Evolutionary conservation across 2,329 filamentous ascomycete genomes (phyloP).

Genomic region (Cladophialophora carrionii): DNA sequence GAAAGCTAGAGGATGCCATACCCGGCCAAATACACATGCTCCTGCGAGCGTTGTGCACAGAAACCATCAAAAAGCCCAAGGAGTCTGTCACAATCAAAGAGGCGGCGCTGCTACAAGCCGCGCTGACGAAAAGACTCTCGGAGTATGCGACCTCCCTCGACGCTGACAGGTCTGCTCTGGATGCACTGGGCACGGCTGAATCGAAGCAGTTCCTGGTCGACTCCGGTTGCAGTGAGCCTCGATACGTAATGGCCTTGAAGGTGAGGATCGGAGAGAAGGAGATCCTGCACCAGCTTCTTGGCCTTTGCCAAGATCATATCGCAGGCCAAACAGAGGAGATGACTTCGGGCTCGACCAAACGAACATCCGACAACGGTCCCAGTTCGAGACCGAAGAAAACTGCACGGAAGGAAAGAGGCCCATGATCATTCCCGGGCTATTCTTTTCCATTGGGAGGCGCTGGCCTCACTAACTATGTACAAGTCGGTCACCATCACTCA

Average conservation of each 20-base stretch:
- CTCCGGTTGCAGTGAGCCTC: constrained; percentile 42
- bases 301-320: constrained; percentile 42
- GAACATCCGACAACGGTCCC: constrained; percentile 39
- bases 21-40: constrained; percentile 48
- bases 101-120: constrained; percentile 29
- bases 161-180: constrained; percentile 53
- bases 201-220: constrained; percentile 36
- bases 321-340: constrained; percentile 42
- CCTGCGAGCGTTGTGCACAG: constrained; percentile 42
- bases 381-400: constrained; percentile 32
- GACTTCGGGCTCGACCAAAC: constrained; percentile 38
- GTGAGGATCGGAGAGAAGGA: constrained; percentile 75
- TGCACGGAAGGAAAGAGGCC: constrained; percentile 20
- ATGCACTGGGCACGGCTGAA: constrained; percentile 34
- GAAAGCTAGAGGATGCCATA: constrained; percentile 43
- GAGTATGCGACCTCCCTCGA: constrained; percentile 61
- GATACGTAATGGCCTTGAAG: constrained; percentile 63
- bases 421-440: not conserved
- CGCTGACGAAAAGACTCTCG: constrained; percentile 42
- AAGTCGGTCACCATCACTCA: constrained; percentile 18
- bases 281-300: constrained; percentile 61
- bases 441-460: constrained; percentile 29
- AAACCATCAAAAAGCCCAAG: constrained; percentile 18
- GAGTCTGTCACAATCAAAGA: constrained; percentile 32
- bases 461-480: constrained; percentile 35